Base-by-base conservation (phyloP, 2,329 filamentous ascomycete species). In the Paraconiothyrium sp. region DNA sequence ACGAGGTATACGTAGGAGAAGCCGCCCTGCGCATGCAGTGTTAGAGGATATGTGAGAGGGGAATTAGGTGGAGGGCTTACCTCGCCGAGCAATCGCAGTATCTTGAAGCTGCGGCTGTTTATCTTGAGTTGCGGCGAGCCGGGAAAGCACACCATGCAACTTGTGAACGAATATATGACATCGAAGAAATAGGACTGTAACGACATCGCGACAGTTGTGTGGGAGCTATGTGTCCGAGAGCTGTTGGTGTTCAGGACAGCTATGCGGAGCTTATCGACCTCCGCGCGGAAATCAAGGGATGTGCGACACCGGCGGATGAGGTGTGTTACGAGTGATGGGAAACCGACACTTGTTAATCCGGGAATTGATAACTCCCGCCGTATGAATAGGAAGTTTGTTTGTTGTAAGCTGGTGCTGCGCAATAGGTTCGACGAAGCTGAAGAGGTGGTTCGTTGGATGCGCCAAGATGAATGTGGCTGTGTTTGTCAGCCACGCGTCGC, bases 1-100 rank as follows among this genome's bases (percentile, higher is more conserved):
- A 99, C 95, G 62, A 99, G 92, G 82, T 99, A 99, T 71, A 99
- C 95, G 81, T 98, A 99, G 67, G 93, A 97, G 84, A 99, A 99
- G 74, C 95, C 95, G 77, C 95, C 95, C 91, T 94, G 20, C 20
- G 3, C 6, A 13, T 22, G 30, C n/a, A 16, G 24, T 16, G 35
- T 44, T 8, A 32, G 27, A 39, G 16, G 24, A 39, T 6, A 30
- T 43, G 27, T 44, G 46, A 13, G 24, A 39, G 46, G 27, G 54
- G 30, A 30, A 41, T 30, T 6, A 41, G 46, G 2, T 49, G 54
- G 32, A 58, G n/a, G 50, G 51, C 84, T 70, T 83, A 93, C 92
- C 86, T 99, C 95, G 78, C 95, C 95, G 3, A 99, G 86, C 54
- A 99, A 85, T 62, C 95, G 91, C 71, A 97, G 84, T 77, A 99